Evolutionary conservation across 2,329 filamentous ascomycete species (phyloP), one percentile per base, ranked within the genome.

Genomic region (Aureobasidium zeae): DNA sequence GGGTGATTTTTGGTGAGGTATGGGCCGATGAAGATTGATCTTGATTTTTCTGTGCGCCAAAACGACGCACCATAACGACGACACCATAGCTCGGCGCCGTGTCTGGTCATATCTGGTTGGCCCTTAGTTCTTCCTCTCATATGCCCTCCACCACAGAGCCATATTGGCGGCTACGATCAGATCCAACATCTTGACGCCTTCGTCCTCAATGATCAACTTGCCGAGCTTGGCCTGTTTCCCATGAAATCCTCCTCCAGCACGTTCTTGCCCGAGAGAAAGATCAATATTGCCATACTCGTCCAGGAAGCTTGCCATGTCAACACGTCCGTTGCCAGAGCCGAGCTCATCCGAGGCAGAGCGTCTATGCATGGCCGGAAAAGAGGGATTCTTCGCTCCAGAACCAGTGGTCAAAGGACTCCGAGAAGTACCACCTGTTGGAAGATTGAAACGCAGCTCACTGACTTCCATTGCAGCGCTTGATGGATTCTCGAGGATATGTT

Each of bases 121-220:
- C 15, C 20, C 28, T 41, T 28, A 43, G 51, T 46, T 51, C 8
- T 46, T 47, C 43, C 50, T 54, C 42, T 86, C 82, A 75, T 87
- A 95, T 3, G 84, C 79, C 54, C 80, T 79, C 88, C 89, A 96
- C 86, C 88, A 98, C 12, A 96, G 68, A 1, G 84, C 86, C 65
- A 98, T 76, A 58, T 94, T 95, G 9, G 87, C 83, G 3, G 89
- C 86, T 15, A 98, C 86, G 0, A 94, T 70, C 47, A 98, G 63
- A 68, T 98, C 91, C 55, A 96, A 64, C 89, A 98, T 96, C 68
- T 83, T 94, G 51, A 94, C 66, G 0, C 91, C 91, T 55, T 94
- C 88, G 45, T 89, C 79, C 53, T 87, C 77, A 26, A 98, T 74
- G 39, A 96, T 86, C 39, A 98, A 67, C 64, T 96, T 98, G 0